Conservation (phyloP, 2,329 filamentous ascomycete species). For the Epichloe brachyelytri region DNA sequence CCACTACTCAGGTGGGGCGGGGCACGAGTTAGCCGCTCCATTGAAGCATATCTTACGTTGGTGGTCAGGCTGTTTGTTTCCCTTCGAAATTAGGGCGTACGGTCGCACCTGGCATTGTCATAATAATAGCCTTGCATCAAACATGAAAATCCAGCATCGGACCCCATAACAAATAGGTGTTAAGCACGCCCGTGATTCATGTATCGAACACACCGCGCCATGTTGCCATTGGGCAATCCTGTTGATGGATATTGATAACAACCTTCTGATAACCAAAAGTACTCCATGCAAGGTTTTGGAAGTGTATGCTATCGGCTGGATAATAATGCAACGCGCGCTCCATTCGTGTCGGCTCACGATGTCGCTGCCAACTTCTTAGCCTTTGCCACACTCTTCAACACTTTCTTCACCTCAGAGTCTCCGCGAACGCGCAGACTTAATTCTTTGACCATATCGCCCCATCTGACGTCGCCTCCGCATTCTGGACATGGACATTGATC, state of each 20-base stretch:
- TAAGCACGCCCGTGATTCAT: too few relatives aligned
- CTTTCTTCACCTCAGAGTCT: constrained; percentile 51
- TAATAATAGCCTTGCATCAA: background rate
- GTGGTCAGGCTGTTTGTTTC: background rate
- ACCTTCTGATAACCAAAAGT: too few relatives aligned
- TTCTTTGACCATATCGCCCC: constrained; percentile 73
- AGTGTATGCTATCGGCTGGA: too few relatives aligned
- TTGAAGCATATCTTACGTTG: background rate
- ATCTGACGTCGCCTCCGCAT: constrained; percentile 50
- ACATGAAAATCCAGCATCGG: background rate
- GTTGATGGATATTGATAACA: background rate
- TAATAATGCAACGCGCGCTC: too few relatives aligned
- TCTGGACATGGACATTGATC: constrained; percentile 55
- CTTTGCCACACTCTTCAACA: constrained; percentile 43
- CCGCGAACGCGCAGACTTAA: constrained; percentile 62
- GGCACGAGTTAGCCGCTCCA: too few relatives aligned
- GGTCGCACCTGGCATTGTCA: background rate
- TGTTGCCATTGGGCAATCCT: background rate
- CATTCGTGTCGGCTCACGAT: background rate
- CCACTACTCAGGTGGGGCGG: too few relatives aligned
- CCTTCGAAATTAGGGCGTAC: background rate
- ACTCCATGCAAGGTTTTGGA: too few relatives aligned
- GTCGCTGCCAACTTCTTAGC: constrained; percentile 11
- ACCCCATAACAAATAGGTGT: background rate
- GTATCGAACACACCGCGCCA: background rate